Conservation (phyloP, 192 early-diverging fungal genomes). For the Linnemannia exigua region DNA sequence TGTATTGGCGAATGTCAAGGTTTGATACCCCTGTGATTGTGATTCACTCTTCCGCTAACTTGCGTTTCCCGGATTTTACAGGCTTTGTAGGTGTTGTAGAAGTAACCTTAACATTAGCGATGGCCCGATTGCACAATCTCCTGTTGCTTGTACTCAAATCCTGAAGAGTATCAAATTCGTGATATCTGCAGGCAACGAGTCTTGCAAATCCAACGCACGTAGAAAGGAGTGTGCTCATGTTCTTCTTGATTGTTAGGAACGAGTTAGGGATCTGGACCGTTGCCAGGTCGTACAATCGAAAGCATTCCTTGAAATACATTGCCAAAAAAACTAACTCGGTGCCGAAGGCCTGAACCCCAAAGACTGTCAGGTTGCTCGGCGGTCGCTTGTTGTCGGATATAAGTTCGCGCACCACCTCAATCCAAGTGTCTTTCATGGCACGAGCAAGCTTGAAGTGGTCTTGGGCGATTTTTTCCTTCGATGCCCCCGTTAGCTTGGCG, state of each 20-base stretch:
- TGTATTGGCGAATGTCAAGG: no score
- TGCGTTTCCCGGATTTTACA: not conserved
- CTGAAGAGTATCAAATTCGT: not conserved
- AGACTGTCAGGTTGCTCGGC: constrained; percentile 10
- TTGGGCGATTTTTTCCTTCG: constrained; percentile 10
- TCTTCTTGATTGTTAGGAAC: constrained; percentile 2
- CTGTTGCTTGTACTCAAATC: not conserved
- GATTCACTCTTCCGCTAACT: no score
- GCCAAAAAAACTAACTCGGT: constrained; percentile 7
- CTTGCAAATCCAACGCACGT: constrained; percentile 13
- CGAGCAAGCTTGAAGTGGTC: constrained; percentile 13
- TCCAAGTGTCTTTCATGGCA: constrained; percentile 15
- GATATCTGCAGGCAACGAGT: not conserved
- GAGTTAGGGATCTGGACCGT: not conserved
- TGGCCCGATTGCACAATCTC: not conserved
- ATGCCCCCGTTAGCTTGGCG: constrained; percentile 8
- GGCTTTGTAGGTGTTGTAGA: not conserved
- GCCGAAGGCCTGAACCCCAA: constrained; percentile 20
- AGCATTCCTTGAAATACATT: constrained; percentile 8
- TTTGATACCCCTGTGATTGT: no score
- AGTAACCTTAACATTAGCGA: not conserved
- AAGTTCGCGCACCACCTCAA: constrained; percentile 12
- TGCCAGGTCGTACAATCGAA: constrained; percentile 16
- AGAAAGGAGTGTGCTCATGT: not conserved
- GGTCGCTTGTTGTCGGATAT: constrained; percentile 18